Percentiles rank a stretch among this genome's conserved stretches.
Conservation (phyloP, 2,329 filamentous ascomycete species). For the Aspergillus sp. region DNA sequence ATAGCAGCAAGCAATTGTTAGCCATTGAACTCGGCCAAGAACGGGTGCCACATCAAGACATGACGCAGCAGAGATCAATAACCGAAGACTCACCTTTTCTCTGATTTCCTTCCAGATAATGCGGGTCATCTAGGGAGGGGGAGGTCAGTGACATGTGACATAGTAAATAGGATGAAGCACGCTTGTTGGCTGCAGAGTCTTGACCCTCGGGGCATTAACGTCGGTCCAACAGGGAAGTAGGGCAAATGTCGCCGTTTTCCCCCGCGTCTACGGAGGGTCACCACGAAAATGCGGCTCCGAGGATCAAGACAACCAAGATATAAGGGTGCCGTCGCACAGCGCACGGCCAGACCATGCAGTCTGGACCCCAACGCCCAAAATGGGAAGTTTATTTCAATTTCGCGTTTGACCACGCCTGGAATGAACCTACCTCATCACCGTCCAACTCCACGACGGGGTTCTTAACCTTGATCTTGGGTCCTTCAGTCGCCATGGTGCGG, state of each 20-base stretch:
- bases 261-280: slow-evolving; percentile 28
- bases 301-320: slow-evolving; percentile 15
- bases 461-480: slow-evolving; percentile 97
- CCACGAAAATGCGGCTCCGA: slow-evolving; percentile 26
- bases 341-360: neutral
- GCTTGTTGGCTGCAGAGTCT: slow-evolving; percentile 9
- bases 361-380: neutral
- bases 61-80: slow-evolving; percentile 3
- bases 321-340: slow-evolving; percentile 11
- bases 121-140: slow-evolving; percentile 78
- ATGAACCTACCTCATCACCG: slow-evolving; percentile 61
- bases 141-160: slow-evolving; percentile 19
- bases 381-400: slow-evolving; percentile 1
- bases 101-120: slow-evolving; percentile 99
- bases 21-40: slow-evolving; percentile 8
- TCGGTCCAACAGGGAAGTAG: slow-evolving; percentile 17
- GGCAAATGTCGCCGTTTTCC: slow-evolving; percentile 29
- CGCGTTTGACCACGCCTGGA: slow-evolving; percentile 6
- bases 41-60: slow-evolving; percentile 13
- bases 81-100: slow-evolving; percentile 64
- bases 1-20: slow-evolving; percentile 13
- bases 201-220: slow-evolving; percentile 24
- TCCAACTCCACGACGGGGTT: slow-evolving; percentile 98
- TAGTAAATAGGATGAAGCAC: neutral
- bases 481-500: slow-evolving; percentile 48